Base-by-base conservation (phyloP, 2,329 filamentous ascomycete genomes). In the Trichoderma cornu-damae region DNA sequence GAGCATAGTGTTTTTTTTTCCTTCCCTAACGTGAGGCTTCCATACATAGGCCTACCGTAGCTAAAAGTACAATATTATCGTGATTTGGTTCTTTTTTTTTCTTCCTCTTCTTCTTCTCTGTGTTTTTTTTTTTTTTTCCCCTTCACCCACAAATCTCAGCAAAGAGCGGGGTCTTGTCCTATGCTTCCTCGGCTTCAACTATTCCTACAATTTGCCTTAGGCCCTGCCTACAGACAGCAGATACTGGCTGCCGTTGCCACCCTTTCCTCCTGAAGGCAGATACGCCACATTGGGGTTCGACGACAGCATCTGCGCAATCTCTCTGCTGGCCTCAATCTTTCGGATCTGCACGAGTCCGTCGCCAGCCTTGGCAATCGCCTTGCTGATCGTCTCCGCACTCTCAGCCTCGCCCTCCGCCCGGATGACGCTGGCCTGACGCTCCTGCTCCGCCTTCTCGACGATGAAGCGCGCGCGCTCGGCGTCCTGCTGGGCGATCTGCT, bases 401-500 rank as follows among this genome's bases (percentile, higher is more conserved):
- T 97, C 93, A 65, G 93, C 93, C 77, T 99, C 94, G 72, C 94
- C 94, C 82, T 99, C 94, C 52, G 94, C 94, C 57, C 94, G 85
- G 75, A 99, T 99, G 69, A 99, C 94, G 77, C 94, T 97, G 66
- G 94, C 94, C 78, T 99, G 94, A 68, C 94, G 84, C 79, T 99
- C 94, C 80, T 99, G 94, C 83, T 99, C 94, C 60, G 94, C 94
- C 74, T 90, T 90, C 83, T 99, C 94, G 72, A 99, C 94, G 66
- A 99, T 95, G 80, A 99, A 99, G 64, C 94, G 85, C 48, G 94
- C 94, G 64, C 94, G 85, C 82, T 99, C 94, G 62, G 94, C 94
- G 71, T 99, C 94, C 77, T 99, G 94, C 79, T 99, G 94, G 57
- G 94, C 94, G 73, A 99, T 99, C 81, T 99, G 94, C 86, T 99